Base-by-base conservation (phyloP, 768 basidiomycete species). In the Fomitopsis serialis region DNA sequence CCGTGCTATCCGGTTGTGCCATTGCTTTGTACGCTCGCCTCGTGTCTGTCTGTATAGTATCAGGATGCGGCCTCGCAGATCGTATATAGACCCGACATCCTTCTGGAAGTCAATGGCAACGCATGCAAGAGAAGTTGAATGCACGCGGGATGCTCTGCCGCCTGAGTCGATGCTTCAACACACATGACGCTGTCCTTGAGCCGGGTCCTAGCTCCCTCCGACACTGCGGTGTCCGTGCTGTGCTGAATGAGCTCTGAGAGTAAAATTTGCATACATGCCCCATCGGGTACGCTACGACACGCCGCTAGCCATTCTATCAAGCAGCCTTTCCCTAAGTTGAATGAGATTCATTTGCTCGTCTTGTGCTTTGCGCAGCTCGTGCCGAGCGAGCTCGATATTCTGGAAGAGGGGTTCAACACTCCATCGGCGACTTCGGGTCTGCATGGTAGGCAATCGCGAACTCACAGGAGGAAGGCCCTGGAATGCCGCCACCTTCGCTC, bases 381-480 rank as follows among this genome's bases (percentile, higher is more conserved):
- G 67, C 12, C 72, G 63, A 0, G 78, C 78, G 2, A 78, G 61
- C 6, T 78, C 74, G 6, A 79, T 57, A 48, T 79, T 78, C 79
- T 79, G 44, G 1, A 10, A 15, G 2, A 19, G 42, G 17, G 36
- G 44, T 12, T 37, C 4, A 32, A 2, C 52, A n/a, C n/a, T n/a
- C n/a, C n/a, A n/a, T n/a, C n/a, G n/a, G n/a, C 32, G 19, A 32
- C 11, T 54, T 32, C 48, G 23, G 8, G 22, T 10, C 19, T 21
- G 47, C 19, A 22, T 29, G 4, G 19, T n/a, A 37, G 29, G 11
- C 11, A 11, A 32, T 32, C 29, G 29, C 11, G 12, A 0, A 57
- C 67, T 24, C 61, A 79, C 79, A 1, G 79, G 77, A 17, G 79
- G 78, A 11, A 81, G 63, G 0, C 77, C 78, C 56, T 74, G 74